phyloP scores from a whole-genome alignment of 371 early-diverging fungal genomes.

The Haplosporangium sp. region DNA sequence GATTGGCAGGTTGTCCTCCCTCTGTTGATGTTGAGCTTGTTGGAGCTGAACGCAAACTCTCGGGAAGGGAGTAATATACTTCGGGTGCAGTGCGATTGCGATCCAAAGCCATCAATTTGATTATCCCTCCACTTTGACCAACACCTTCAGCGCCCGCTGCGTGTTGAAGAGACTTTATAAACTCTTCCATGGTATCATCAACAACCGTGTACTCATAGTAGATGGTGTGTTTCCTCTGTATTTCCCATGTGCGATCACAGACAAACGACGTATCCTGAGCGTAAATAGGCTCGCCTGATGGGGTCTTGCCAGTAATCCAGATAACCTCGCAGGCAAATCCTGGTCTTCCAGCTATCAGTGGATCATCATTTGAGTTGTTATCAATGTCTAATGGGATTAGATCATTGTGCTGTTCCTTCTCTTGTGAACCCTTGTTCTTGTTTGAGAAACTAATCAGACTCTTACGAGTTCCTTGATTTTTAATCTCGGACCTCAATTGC shows the following conservation, averaged over 20 bases:
- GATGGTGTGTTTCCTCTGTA: conserved; percentile 30
- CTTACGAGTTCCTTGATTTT: not conserved
- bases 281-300: conserved; percentile 15
- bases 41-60: not conserved
- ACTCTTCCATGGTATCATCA: conserved; percentile 30
- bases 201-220: conserved; percentile 37
- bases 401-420: not conserved
- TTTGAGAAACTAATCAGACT: conserved; percentile 3
- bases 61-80: conserved; percentile 36
- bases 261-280: conserved; percentile 39
- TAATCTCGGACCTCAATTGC: conserved; percentile 17
- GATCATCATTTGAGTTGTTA: not conserved
- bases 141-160: not conserved
- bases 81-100: conserved; percentile 31
- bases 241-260: conserved; percentile 43
- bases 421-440: not conserved
- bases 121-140: conserved; percentile 28
- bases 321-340: conserved; percentile 52
- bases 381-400: not conserved
- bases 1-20: not conserved
- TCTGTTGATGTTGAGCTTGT: not conserved
- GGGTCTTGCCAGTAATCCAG: conserved; percentile 5
- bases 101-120: conserved; percentile 50
- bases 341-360: conserved; percentile 23
- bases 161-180: conserved; percentile 14